Percentiles rank a stretch among this genome's conserved stretches.
Conservation (phyloP, 805 yeast genomes). For the Saccharomyces cerevisiae region DNA sequence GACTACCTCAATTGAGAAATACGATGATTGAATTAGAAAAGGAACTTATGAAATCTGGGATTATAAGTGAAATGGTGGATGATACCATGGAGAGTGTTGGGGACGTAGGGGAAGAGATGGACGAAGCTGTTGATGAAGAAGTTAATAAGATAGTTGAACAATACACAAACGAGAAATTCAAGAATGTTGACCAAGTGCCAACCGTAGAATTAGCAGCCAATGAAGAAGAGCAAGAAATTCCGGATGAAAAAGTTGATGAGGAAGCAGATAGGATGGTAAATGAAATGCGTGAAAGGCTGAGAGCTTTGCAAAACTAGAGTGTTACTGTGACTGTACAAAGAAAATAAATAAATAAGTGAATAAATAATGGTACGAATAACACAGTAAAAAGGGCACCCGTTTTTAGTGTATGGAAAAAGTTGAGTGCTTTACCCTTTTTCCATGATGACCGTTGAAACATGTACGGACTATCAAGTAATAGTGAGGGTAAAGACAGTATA, state of each 20-base stretch:
- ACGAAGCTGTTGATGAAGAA: constrained; percentile 55
- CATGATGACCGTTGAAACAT: not conserved
- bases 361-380: not conserved
- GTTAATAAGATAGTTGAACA: constrained; percentile 53
- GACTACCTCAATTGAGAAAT: constrained; percentile 67
- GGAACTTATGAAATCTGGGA: constrained; percentile 78
- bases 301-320: constrained; percentile 60
- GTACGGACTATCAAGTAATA: not conserved
- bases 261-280: constrained; percentile 69
- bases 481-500: not conserved
- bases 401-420: not conserved
- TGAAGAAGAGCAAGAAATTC: constrained; percentile 31
- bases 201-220: constrained; percentile 18
- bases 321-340: not conserved
- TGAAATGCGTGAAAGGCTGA: constrained; percentile 83
- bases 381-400: not conserved
- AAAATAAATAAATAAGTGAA: not conserved
- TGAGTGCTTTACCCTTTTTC: not conserved
- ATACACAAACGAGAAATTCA: constrained; percentile 37
- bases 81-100: constrained; percentile 76
- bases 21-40: constrained; percentile 81
- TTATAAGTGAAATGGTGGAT: constrained; percentile 91
- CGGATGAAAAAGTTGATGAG: constrained; percentile 41
- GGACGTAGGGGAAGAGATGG: constrained; percentile 55
- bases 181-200: constrained; percentile 33